A percentile compares a stretch with the other conserved stretches of the same genome.
Evolutionary conservation across 2,329 filamentous ascomycete genomes (phyloP).

Genomic region (Neofusicoccum sp.): DNA sequence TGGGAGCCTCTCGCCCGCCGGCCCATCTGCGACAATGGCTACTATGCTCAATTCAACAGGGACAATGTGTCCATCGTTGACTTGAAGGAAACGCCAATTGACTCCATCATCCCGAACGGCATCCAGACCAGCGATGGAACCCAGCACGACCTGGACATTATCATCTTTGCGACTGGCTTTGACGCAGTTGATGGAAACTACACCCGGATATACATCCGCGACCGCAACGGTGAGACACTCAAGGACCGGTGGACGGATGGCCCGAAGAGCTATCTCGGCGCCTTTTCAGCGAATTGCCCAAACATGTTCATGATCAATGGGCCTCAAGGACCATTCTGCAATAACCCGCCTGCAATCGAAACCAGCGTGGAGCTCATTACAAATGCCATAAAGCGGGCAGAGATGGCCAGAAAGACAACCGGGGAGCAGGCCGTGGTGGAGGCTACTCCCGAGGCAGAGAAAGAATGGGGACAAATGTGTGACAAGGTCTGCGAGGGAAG

Average conservation of each 20-base stretch:
- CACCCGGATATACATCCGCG: constrained; percentile 38
- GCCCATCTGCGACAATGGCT: constrained; percentile 31
- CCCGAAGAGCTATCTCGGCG: constrained; percentile 40
- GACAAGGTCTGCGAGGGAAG: constrained; percentile 29
- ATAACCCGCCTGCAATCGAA: constrained; percentile 41
- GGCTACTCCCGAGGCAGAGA: constrained; percentile 31
- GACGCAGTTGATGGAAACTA: constrained; percentile 44
- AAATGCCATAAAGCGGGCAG: constrained; percentile 25
- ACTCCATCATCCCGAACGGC: constrained; percentile 50
- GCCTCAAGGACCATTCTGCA: constrained; percentile 44
- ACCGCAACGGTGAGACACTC: constrained; percentile 29
- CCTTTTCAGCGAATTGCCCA: constrained; percentile 44
- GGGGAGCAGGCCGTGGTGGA: constrained; percentile 27
- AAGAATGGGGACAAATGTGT: constrained; percentile 30
- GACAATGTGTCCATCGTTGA: constrained; percentile 54
- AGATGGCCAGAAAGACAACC: constrained; percentile 10
- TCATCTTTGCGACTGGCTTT: constrained; percentile 52
- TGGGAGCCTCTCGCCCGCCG: constrained; percentile 9
- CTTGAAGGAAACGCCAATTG: constrained; percentile 42
- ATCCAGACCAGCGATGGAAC: constrained; percentile 53
- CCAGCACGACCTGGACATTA: constrained; percentile 55
- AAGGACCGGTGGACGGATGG: constrained; percentile 4
- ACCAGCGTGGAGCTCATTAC: constrained; percentile 38
- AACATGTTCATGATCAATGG: constrained; percentile 49
- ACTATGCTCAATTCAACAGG: constrained; percentile 43